phyloP scores from a whole-genome alignment of 2,329 filamentous ascomycete genomes.

The Colletotrichum paranaense region DNA sequence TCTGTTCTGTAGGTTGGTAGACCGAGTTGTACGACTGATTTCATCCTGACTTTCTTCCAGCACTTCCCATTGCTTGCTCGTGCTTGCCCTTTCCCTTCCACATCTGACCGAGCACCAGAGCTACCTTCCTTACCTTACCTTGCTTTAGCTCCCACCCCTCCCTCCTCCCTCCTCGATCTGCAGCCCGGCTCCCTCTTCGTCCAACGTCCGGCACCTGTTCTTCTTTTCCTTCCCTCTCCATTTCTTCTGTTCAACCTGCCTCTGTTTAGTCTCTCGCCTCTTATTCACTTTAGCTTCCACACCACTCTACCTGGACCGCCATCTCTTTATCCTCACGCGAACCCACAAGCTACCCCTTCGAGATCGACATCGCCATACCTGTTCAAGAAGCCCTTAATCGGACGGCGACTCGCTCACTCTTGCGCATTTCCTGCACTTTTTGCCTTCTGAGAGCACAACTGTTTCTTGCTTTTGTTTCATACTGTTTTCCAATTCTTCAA shows the following conservation, averaged over 20 bases:
- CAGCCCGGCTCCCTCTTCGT: not conserved
- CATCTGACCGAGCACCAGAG: not conserved
- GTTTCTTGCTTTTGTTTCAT: not conserved
- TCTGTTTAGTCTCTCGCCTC: not conserved
- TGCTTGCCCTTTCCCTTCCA: not conserved
- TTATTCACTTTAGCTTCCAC: not conserved
- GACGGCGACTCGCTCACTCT: not conserved
- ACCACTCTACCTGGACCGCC: not conserved
- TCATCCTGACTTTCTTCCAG: not conserved
- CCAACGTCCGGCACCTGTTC: not conserved
- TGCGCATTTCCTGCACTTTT: not conserved
- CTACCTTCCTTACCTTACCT: not conserved
- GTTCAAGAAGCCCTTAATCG: not conserved
- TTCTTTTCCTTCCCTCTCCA: not conserved
- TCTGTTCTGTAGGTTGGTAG: not conserved
- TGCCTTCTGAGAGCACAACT: not conserved
- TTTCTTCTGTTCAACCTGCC: not conserved
- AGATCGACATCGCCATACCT: not conserved
- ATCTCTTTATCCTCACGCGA: not conserved
- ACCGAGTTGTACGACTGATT: not conserved
- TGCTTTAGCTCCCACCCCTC: constrained; percentile 12
- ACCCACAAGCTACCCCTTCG: not conserved
- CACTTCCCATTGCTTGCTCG: not conserved
- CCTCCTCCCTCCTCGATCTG: not conserved
- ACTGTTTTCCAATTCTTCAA: not conserved